Base-by-base conservation (phyloP, 805 yeast species). In the Gaillardinia entomophila region DNA sequence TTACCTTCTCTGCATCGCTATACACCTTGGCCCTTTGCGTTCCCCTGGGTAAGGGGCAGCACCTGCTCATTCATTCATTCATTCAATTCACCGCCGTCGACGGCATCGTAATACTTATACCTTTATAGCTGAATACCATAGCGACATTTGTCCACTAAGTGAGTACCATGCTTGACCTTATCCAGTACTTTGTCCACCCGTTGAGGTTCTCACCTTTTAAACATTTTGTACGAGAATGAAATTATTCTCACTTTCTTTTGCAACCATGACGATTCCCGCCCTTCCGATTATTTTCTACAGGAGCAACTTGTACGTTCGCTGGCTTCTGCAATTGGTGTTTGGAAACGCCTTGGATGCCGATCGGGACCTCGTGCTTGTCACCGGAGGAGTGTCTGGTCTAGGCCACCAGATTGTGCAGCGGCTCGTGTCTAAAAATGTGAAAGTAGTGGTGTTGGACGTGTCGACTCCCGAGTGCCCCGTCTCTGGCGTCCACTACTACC, bases 361-460 rank as follows among this genome's bases (percentile, higher is more conserved):
- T 16, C 55, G 63, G 8, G 95, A 85, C 47, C 63, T 82, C 8
- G 82, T 78, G 0, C 57, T 88, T 3, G 62, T 90, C 14, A 89
- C 97, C 0, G 97, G 97, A 0, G 97, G 97, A 0, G 52, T 73
- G 3, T 62, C 76, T 0, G 97, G 97, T 0, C 63, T 90, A 7
- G 97, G 97, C 0, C 60, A 59, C 26, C 83, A 77, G 40, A 40
- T 90, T 3, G 84, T 71, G 0, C 40, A 44, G 12, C 48, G 49
- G 16, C 69, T 89, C 33, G 54, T 60, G 4, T 41, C 42, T 6
- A 50, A 59, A 16, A 68, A 66, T 0, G 71, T 75, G 8, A 66
- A 53, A 17, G 82, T 85, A 0, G 77, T 82, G 1, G 82, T 82
- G 0, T 60, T 85, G 27, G 97, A 90, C 46, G 42, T 84, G 2